These are phyloP conservation scores for Apophysomyces elegans DNA, from an alignment of 371 early-diverging fungal species.

Conservation along the genomic window DNA sequence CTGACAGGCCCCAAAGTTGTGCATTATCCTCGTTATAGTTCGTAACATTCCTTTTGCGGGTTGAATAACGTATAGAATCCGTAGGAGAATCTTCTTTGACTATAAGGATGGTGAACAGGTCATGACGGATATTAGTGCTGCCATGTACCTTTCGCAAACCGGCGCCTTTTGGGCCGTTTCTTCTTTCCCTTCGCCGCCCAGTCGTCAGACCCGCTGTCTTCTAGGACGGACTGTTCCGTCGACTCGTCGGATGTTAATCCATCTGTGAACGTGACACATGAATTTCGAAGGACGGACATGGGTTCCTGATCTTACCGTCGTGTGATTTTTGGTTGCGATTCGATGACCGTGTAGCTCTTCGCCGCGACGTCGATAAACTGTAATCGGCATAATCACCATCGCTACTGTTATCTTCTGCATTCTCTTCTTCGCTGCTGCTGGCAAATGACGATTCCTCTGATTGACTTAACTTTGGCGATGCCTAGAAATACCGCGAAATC, in stretches of 20 bases:
- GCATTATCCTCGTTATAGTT: slow-evolving; percentile 58
- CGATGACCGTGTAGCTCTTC: background rate
- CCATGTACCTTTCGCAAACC: slow-evolving; percentile 4
- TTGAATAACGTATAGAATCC: slow-evolving; percentile 53
- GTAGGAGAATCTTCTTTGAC: slow-evolving; percentile 27
- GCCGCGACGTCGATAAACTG: background rate
- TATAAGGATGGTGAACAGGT: background rate
- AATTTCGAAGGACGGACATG: background rate
- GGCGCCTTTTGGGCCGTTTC: slow-evolving; percentile 3
- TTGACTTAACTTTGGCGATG: background rate
- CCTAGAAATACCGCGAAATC: background rate
- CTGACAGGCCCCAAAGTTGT: slow-evolving; percentile 48
- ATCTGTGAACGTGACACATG: slow-evolving; percentile 6
- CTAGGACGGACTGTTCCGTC: slow-evolving; percentile 15
- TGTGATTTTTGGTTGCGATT: slow-evolving; percentile 6
- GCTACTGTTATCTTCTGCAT: slow-evolving; percentile 19
- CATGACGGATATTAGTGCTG: background rate
- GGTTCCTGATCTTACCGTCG: slow-evolving; percentile 6
- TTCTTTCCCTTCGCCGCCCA: slow-evolving; percentile 10
- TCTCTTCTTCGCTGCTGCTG: slow-evolving; percentile 15
- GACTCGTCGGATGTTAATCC: slow-evolving; percentile 2
- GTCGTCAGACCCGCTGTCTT: slow-evolving; percentile 23
- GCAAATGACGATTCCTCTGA: slow-evolving; percentile 3
- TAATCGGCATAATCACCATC: slow-evolving; percentile 31
- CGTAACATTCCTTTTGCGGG: slow-evolving; percentile 47